Conservation (phyloP, 495 filamentous ascomycete genomes). For the Amphirosellinia nigrospora region DNA sequence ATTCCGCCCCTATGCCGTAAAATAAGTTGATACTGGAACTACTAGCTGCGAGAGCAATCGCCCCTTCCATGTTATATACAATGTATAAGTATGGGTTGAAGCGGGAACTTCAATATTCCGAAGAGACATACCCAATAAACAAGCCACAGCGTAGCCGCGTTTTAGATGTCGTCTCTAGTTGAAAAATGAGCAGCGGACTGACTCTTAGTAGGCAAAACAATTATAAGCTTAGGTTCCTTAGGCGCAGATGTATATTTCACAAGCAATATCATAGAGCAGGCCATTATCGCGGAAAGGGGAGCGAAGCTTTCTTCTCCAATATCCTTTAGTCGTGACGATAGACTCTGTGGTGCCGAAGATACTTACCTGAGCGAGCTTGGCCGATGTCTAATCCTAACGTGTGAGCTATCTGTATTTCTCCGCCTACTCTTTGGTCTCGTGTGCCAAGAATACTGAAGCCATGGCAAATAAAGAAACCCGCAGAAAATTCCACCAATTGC, state of each 20-base stretch:
- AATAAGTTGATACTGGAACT: no score
- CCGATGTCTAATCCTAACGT: neutral
- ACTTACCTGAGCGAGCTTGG: neutral
- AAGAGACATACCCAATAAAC: neutral
- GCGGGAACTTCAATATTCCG: neutral
- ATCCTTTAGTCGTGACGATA: neutral
- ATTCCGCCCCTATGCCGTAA: no score
- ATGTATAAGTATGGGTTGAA: neutral
- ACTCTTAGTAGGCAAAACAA: neutral
- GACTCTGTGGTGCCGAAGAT: neutral
- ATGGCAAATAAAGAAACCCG: neutral
- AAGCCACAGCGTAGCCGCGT: neutral
- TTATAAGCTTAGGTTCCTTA: neutral
- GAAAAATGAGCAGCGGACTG: neutral
- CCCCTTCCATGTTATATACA: no score
- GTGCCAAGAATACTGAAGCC: neutral
- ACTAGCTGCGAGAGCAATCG: no score
- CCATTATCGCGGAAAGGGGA: neutral
- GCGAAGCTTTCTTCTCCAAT: neutral
- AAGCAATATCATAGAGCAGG: no score
- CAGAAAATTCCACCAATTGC: constrained; percentile 16
- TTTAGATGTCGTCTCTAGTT: neutral
- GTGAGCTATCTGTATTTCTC: neutral
- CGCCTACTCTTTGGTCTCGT: neutral
- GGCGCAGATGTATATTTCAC: neutral